Base-by-base conservation (phyloP, 371 early-diverging fungal species). In the Mortierella polycephala region DNA sequence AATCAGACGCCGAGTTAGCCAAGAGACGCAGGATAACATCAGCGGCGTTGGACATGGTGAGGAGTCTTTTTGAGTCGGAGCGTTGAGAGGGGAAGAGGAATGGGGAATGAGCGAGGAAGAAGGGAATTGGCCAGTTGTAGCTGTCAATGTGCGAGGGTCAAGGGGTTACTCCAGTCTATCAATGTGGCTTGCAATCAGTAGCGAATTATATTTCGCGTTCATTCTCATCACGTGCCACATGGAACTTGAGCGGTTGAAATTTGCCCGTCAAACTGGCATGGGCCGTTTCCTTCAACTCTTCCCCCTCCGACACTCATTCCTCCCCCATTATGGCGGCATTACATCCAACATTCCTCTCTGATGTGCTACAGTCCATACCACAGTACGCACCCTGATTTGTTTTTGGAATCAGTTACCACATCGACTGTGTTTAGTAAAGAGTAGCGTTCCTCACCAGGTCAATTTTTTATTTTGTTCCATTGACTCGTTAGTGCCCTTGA, bases 21-120 rank as follows among this genome's bases (percentile, higher is more conserved):
- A 77, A 46, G 16, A 77, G 72, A 51, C 77, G 77, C 67, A 77
- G n/a, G 53, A 77, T 77, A 54, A 77, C 77, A 50, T 77, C 77
- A 1, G 75, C 62, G 44, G 67, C 76, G 51, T 75, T 71, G 41
- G 77, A 76, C 71, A 67, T 76, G 50, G 44, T n/a, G 50, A 46
- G 18, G 53, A 67, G 12, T 69, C 69, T 64, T 71, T 54, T 30
- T 61, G 67, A 56, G 57, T 54, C 45, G 60, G 62, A 12, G 68
- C 46, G 12, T 64, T 42, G 18, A 42, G 76, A 45, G 49, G 18
- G 20, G 10, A 23, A 21, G 55, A 39, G 18, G 49, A 42, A 18
- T 20, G 40, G 57, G 62, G 42, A 47, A 7, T 42, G 37, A 42
- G 50, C 13, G 20, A 11, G 21, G 20, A 23, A 40, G 55, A 64